Conservation (phyloP, 2,329 filamentous ascomycete species). For the Epichloe amarillans region DNA sequence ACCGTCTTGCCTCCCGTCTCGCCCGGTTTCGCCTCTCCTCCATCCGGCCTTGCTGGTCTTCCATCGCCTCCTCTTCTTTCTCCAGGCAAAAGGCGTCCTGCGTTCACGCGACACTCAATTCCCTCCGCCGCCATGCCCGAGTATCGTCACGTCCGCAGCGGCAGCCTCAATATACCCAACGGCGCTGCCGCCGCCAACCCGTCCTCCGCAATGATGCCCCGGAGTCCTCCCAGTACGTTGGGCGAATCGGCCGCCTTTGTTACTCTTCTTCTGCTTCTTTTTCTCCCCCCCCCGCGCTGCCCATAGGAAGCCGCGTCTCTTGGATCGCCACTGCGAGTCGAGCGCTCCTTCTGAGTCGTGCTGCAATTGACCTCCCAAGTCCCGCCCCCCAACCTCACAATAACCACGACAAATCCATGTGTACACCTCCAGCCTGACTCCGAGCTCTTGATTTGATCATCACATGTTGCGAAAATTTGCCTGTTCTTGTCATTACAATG, state of each 20-base stretch:
- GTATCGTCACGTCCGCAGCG: slow-evolving; percentile 42
- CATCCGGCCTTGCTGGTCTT: slow-evolving; percentile 2
- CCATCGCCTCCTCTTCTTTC: slow-evolving; percentile 4
- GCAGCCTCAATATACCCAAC: slow-evolving; percentile 40
- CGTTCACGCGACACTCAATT: slow-evolving; percentile 5
- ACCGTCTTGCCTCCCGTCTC: slow-evolving; percentile 4
- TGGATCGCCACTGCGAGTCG: neutral
- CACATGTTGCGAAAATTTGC: too few relatives aligned
- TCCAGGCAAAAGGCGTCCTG: slow-evolving; percentile 1
- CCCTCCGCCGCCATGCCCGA: slow-evolving; percentile 28
- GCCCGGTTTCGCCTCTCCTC: slow-evolving; percentile 4
- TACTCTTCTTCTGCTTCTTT: neutral
- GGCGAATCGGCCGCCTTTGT: neutral
- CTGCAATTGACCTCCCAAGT: neutral
- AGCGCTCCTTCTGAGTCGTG: neutral
- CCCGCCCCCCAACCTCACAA: slow-evolving; percentile 5
- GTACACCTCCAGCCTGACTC: neutral
- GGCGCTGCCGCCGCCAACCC: slow-evolving; percentile 13
- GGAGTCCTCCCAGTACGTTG: slow-evolving; percentile 44
- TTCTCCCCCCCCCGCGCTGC: too few relatives aligned
- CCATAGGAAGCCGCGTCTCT: neutral
- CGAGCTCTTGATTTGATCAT: too few relatives aligned
- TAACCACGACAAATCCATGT: neutral
- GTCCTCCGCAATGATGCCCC: slow-evolving; percentile 23
- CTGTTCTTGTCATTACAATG: too few relatives aligned